Base-by-base conservation (phyloP, 148 eudicot species). In the Amaranthus hypochondriacus region DNA sequence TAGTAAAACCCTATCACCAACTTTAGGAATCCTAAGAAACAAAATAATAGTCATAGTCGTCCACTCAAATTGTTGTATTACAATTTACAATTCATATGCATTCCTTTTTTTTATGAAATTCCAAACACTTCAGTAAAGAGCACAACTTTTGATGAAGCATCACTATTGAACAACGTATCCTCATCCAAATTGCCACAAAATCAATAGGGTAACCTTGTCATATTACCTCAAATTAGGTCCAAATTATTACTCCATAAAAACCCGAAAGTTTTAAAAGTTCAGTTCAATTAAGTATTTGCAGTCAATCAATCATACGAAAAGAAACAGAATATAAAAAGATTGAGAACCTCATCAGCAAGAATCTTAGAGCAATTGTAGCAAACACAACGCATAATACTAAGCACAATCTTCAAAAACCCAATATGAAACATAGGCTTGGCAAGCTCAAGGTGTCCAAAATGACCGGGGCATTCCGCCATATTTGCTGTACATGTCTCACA, bases 381-480 rank as follows among this genome's bases (percentile, higher is more conserved):
- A 64, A 95, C 97, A 63, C 97, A 90, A 13, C 99, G 92, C 89
- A 95, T 83, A 47, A 92, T 87, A 64, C 89, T 90, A n/a, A 95
- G 91, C 28, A 96, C 97, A 9, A 95, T 92, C 84, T 96, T 96
- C 80, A 96, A 4, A 71, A 96, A 96, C 2, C 97, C 97, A 42
- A 96, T 89, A 66, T 96, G 99, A 78, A 83, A 96, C 97, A 96
- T 92, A 6, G 99, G 99, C 72, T 96, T 96, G 1, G 99, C 99
- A 4, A 96, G 95, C 92, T 96, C 99, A 47, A 96, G 92, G 74
- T 96, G 99, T 5, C 99, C 99, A 67, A 96, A 96, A 69, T 96
- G 99, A 14, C 99, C 99, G 4, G 99, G 97, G 67, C 99, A 96
- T 75, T 96, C 99, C 0, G 97, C 96, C 99, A 92, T 96, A 39